Conservation (phyloP, 345 rosid genomes). For the Hypericum perforatum region DNA sequence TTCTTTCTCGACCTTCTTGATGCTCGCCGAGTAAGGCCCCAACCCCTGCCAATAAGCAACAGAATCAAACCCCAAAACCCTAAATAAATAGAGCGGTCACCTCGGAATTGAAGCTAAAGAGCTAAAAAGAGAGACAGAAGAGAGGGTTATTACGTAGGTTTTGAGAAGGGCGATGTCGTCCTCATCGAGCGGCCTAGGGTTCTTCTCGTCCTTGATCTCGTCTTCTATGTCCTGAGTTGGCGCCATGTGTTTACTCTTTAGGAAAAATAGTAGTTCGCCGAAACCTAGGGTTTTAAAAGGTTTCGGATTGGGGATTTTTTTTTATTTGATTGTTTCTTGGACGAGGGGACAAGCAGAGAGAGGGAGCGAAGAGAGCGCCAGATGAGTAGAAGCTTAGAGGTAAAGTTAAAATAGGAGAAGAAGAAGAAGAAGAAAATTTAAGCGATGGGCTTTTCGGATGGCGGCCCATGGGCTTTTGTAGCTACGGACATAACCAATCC, state of each 20-base stretch:
- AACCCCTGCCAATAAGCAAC: constrained; percentile 43
- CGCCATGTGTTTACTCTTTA: constrained; percentile 15
- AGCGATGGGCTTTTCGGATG: too few species aligned
- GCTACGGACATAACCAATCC: too few species aligned
- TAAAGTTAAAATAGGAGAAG: too few species aligned
- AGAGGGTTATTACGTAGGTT: constrained; percentile 44
- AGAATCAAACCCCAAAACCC: not conserved
- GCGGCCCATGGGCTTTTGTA: too few species aligned
- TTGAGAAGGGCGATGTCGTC: constrained; percentile 94
- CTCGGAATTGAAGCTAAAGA: not conserved
- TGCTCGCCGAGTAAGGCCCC: constrained; percentile 80
- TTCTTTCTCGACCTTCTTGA: constrained; percentile 86
- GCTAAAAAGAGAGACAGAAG: not conserved
- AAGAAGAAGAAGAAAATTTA: too few species aligned
- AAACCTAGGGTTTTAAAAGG: too few species aligned
- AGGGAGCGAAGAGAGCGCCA: too few species aligned
- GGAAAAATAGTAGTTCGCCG: too few species aligned
- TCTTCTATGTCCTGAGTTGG: constrained; percentile 43
- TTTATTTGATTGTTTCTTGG: too few species aligned
- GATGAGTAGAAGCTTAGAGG: too few species aligned
- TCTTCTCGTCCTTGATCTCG: constrained; percentile 69
- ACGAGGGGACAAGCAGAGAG: too few species aligned
- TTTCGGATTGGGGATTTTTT: too few species aligned
- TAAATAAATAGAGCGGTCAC: not conserved
- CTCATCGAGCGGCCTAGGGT: constrained; percentile 77